A percentile compares a stretch with the other conserved stretches of the same genome.
phyloP scores from a whole-genome alignment of 1,139 yeast genomes.

The Tardiomyces depauwii region DNA sequence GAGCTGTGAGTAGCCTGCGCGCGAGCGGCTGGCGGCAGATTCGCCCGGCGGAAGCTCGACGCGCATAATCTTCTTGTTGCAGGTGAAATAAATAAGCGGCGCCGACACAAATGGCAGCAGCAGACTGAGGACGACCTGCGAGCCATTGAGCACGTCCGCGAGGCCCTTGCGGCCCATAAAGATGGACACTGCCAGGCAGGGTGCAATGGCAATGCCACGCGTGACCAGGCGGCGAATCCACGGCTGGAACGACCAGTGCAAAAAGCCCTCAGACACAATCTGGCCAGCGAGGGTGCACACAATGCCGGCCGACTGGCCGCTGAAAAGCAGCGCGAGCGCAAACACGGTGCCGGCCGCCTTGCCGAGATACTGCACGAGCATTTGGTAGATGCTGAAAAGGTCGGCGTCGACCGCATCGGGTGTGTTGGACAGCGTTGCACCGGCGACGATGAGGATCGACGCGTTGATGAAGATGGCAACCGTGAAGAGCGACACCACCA shows the following conservation, averaged over 20 bases:
- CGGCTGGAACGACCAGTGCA: slow-evolving; percentile 77
- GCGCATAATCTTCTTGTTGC: slow-evolving; percentile 63
- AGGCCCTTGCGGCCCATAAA: slow-evolving; percentile 80
- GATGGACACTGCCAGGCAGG: slow-evolving; percentile 72
- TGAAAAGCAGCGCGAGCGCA: slow-evolving; percentile 81
- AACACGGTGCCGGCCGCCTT: slow-evolving; percentile 90
- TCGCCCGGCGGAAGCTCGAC: slow-evolving; percentile 29
- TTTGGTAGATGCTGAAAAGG: slow-evolving; percentile 68
- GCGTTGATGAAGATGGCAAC: slow-evolving; percentile 81
- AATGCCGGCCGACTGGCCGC: slow-evolving; percentile 97
- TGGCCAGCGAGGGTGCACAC: slow-evolving; percentile 98
- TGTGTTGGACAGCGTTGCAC: slow-evolving; percentile 61
- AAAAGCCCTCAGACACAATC: slow-evolving; percentile 90
- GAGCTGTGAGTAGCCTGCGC: slow-evolving; percentile 3
- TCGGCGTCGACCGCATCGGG: slow-evolving; percentile 79
- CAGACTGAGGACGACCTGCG: slow-evolving; percentile 80
- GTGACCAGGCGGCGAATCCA: slow-evolving; percentile 78
- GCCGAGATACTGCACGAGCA: slow-evolving; percentile 62
- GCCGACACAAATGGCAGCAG: slow-evolving; percentile 85
- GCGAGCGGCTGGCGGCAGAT: slow-evolving; percentile 1
- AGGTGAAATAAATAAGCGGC: slow-evolving; percentile 77
- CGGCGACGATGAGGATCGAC: slow-evolving; percentile 76
- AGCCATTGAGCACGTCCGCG: slow-evolving; percentile 65
- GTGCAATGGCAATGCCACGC: slow-evolving; percentile 74
- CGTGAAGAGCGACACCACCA: slow-evolving; percentile 60